phyloP scores from a whole-genome alignment of 345 rosid genomes.

The Eucalyptus sp. region DNA sequence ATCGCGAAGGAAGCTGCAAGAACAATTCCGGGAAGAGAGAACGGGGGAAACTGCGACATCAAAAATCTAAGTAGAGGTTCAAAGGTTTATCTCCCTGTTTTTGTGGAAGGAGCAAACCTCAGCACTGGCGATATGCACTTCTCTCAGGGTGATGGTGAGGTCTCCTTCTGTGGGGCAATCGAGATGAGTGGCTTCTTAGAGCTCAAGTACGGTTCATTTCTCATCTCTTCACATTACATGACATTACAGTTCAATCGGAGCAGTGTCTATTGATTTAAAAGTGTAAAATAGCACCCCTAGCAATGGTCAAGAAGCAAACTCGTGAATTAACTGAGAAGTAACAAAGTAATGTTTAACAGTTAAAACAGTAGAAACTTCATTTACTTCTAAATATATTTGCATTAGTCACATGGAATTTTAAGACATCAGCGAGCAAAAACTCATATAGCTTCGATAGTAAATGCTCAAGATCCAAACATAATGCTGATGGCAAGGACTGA shows the following conservation, averaged over 20 bases:
- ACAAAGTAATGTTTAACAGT: not conserved
- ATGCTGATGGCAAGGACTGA: not conserved
- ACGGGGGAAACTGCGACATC: conserved; percentile 95
- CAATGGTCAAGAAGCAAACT: not conserved
- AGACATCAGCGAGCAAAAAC: not conserved
- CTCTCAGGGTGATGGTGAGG: conserved; percentile 95
- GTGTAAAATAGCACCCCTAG: not conserved
- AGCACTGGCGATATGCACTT: conserved; percentile 97
- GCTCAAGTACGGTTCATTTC: conserved; percentile 42
- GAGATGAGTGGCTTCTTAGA: conserved; percentile 93
- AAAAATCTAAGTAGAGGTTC: conserved; percentile 87
- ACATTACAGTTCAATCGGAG: not conserved
- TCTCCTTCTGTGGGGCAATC: conserved; percentile 90
- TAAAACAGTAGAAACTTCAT: not conserved
- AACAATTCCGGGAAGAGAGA: conserved; percentile 93
- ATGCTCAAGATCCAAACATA: not conserved
- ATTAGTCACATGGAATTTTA: not conserved
- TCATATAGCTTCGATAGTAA: not conserved
- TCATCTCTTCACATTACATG: not conserved
- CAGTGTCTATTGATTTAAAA: not conserved
- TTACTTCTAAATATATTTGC: not conserved
- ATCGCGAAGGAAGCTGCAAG: conserved; percentile 68
- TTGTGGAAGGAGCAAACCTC: conserved; percentile 82
- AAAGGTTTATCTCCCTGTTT: conserved; percentile 77
- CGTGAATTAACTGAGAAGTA: not conserved